These are phyloP conservation scores for Aegilops umbellulata DNA, from an alignment of 176 grass and related monocot species.

Conservation along the genomic window DNA sequence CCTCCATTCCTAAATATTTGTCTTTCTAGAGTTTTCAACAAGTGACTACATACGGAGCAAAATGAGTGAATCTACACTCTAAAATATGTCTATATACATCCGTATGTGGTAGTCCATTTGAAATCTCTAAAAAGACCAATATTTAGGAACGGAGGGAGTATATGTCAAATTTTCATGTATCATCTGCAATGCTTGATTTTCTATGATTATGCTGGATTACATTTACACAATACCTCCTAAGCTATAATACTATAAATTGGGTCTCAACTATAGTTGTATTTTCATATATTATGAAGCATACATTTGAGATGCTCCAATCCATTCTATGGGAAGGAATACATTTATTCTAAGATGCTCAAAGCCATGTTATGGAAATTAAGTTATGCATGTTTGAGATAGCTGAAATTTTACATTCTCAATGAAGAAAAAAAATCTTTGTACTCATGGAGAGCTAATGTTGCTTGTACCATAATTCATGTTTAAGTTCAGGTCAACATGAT, in stretches of 20 bases:
- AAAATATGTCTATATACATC: too few relatives aligned
- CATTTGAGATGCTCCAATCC: not conserved
- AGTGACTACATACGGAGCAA: too few relatives aligned
- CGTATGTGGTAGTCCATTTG: too few relatives aligned
- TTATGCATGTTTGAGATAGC: not conserved
- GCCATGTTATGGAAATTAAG: not conserved
- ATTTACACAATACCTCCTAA: not conserved
- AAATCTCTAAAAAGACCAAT: too few relatives aligned
- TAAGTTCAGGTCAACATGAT: not conserved
- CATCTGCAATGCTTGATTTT: conserved; percentile 15
- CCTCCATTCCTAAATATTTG: too few relatives aligned
- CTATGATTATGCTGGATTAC: conserved; percentile 15
- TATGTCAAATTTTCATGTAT: not conserved
- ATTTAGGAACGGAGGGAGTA: too few relatives aligned
- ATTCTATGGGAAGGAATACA: not conserved
- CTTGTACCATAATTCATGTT: conserved; percentile 2
- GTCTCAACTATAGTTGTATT: not conserved
- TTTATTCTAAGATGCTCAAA: not conserved
- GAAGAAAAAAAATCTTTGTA: not conserved
- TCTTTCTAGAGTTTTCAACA: too few relatives aligned
- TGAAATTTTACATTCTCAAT: conserved; percentile 8
- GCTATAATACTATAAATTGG: not conserved
- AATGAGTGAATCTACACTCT: too few relatives aligned
- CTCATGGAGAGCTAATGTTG: not conserved
- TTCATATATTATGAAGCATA: conserved; percentile 3